A percentile compares a stretch with the other conserved stretches of the same genome.
Evolutionary conservation across 768 basidiomycete species (phyloP).

Genomic region (Leccinum truebloodii): DNA sequence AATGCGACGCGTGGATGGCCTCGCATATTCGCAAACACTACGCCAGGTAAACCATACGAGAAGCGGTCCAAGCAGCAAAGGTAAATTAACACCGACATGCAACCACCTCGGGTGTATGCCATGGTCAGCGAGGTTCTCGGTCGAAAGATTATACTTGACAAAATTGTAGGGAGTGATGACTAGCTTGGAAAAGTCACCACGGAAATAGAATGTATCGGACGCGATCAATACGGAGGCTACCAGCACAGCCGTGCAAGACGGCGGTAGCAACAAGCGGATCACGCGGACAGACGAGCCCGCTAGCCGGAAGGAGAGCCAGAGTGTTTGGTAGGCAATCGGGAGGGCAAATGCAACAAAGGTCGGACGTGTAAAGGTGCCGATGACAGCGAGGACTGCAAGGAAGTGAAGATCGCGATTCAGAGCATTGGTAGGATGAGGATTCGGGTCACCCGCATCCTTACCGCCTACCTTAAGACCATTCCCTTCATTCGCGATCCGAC

Average conservation of each 20-base stretch:
- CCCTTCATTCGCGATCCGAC: conserved; percentile 14
- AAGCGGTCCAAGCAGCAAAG: conserved; percentile 39
- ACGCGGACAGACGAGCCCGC: conserved; percentile 12
- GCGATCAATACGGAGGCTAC: conserved; percentile 21
- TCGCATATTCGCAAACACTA: conserved; percentile 9
- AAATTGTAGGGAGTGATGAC: conserved; percentile 41
- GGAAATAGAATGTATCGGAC: conserved; percentile 38
- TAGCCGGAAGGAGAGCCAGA: conserved; percentile 16
- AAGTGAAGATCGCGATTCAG: conserved; percentile 24
- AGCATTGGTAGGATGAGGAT: neutral
- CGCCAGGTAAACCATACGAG: conserved; percentile 27
- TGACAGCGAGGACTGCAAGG: conserved; percentile 28
- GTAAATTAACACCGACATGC: conserved; percentile 40
- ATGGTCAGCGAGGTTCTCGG: conserved; percentile 39
- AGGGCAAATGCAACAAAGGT: conserved; percentile 38
- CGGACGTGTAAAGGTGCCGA: conserved; percentile 36
- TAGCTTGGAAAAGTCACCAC: conserved; percentile 16
- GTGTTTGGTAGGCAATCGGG: conserved; percentile 32
- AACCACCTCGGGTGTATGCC: conserved; percentile 44
- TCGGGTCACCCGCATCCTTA: neutral
- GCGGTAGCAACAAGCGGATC: conserved; percentile 15
- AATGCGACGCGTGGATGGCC: neutral
- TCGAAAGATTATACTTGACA: conserved; percentile 38
- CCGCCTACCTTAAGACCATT: neutral
- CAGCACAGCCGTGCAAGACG: conserved; percentile 23